Conservation (phyloP, 495 filamentous ascomycete species). For the Penicillium samsonianum region DNA sequence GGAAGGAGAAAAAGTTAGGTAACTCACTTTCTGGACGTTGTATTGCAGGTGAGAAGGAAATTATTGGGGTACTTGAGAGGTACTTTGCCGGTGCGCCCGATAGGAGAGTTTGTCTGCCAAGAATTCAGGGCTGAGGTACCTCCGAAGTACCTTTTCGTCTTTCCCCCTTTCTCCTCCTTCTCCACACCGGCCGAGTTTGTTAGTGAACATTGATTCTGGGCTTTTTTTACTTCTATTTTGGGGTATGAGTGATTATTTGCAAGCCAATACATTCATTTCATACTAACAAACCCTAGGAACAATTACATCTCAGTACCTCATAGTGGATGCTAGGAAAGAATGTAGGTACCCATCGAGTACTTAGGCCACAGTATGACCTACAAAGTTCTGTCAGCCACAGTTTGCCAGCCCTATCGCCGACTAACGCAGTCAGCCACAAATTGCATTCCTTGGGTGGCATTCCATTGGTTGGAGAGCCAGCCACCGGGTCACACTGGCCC, state of each 20-base stretch:
- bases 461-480: conserved; percentile 13
- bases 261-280: not conserved
- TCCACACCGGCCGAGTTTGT: conserved; percentile 5
- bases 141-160: conserved; percentile 6
- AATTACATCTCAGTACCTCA: not conserved
- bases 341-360: not conserved
- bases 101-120: conserved; percentile 8
- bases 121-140: conserved; percentile 15
- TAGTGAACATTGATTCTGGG: not conserved
- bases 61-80: conserved; percentile 8
- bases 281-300: not conserved
- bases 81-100: conserved; percentile 6
- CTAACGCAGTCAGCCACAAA: conserved; percentile 26
- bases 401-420: conserved; percentile 26
- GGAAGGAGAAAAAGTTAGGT: conserved; percentile 26
- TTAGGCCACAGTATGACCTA: not conserved
- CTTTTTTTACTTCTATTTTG: not conserved
- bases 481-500: conserved; percentile 11
- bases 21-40: conserved; percentile 10
- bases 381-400: conserved; percentile 24
- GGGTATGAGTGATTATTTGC: not conserved
- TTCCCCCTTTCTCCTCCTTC: conserved; percentile 2
- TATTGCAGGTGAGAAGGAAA: conserved; percentile 12
- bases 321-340: not conserved
- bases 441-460: not conserved